Base-by-base conservation (phyloP, 257 asterid genomes). In the Leonotis leonurus region DNA sequence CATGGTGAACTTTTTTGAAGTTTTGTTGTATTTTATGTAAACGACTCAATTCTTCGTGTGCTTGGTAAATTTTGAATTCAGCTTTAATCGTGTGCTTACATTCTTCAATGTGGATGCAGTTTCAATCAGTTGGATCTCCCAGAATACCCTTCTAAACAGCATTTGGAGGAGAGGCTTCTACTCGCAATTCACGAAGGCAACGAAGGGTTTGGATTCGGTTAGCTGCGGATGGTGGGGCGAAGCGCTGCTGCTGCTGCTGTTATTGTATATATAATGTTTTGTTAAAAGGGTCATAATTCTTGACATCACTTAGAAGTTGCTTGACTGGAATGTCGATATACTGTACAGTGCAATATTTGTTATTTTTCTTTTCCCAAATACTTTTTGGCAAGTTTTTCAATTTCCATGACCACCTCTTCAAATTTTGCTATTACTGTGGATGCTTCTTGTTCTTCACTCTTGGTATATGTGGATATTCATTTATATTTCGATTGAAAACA, bases 191-290 rank as follows among this genome's bases (percentile, higher is more conserved):
- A 90, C 54, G 98, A 90, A 80, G 98, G 81, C 51, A 90, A 78
- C 39, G 98, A 88, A 78, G 96, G 98, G 30, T 90, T 90, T 36
- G 98, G 98, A 25, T 90, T 90, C 27, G 98, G 98, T 70, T 90
- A 69, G 77, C 72, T 2, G 11, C 6, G 11, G 6, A 33, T n/a
- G n/a, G n/a, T n/a, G n/a, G n/a, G n/a, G n/a, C n/a, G n/a, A n/a
- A n/a, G n/a, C n/a, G n/a, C n/a, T n/a, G n/a, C n/a, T n/a, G 10
- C 9, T 12, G 39, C 7, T 12, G 41, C 24, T 24, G 36, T 44
- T 40, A 24, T 56, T 75, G 78, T 76, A 72, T 54, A 72, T 75
- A 63, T 53, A 59, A 36, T 29, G 32, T 52, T 45, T 27, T 57
- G 22, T 16, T n/a, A n/a, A 50, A 53, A 61, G 17, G 35, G 36